phyloP scores from a whole-genome alignment of 2,329 filamentous ascomycete genomes.

The Colletotrichum incanum region DNA sequence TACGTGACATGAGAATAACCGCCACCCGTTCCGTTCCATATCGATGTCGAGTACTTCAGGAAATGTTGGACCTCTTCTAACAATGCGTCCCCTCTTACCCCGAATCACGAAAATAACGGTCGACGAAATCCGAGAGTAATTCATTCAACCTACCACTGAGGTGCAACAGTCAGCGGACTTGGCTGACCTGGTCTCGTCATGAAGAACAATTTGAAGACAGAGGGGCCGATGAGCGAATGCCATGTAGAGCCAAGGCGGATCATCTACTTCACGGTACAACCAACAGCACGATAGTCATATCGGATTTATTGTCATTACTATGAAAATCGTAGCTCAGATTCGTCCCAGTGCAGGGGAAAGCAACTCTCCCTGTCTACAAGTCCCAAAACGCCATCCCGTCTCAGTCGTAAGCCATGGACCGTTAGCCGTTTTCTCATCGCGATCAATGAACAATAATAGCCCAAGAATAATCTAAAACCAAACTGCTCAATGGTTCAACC shows the following conservation, averaged over 20 bases:
- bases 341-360: neutral
- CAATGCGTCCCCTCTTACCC: neutral
- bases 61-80: neutral
- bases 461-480: neutral
- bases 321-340: neutral
- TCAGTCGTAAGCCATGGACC: slow-evolving; percentile 28
- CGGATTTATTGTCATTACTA: slow-evolving; percentile 9
- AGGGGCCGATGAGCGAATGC: neutral
- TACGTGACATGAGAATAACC: neutral
- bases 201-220: neutral
- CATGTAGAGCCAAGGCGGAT: neutral
- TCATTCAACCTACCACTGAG: neutral
- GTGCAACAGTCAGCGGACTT: neutral
- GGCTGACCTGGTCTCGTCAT: neutral
- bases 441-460: slow-evolving; percentile 19
- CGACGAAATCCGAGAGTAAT: neutral
- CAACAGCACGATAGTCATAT: no score
- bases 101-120: neutral
- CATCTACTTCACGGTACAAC: neutral
- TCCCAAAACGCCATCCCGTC: slow-evolving; percentile 30
- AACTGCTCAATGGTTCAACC: slow-evolving; percentile 45
- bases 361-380: neutral
- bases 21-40: neutral
- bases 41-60: neutral
- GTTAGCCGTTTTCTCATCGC: slow-evolving; percentile 8